A percentile compares a stretch with the other conserved stretches of the same genome.
Conservation (phyloP, 2,329 filamentous ascomycete genomes). For the Beauveria medogensis region DNA sequence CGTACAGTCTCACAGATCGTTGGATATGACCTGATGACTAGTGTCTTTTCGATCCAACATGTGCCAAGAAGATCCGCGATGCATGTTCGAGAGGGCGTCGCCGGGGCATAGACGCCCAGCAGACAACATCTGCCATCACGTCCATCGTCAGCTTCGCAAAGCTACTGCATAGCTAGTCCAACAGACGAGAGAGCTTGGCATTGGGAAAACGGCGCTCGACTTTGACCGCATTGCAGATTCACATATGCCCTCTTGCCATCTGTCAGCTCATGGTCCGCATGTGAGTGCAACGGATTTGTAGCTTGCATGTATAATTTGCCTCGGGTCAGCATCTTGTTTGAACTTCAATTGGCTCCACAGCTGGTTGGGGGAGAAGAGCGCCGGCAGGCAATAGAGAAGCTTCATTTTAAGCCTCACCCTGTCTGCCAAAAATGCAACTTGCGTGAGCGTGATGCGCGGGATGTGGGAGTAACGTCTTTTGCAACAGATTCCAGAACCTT, state of each 20-base stretch:
- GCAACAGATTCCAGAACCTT: not conserved
- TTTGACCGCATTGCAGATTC: not conserved
- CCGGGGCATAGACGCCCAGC: not conserved
- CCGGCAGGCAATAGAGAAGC: not conserved
- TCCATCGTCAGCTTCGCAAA: not conserved
- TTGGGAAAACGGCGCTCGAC: not conserved
- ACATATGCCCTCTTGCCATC: not conserved
- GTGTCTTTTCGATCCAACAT: not conserved
- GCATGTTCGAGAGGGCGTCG: not conserved
- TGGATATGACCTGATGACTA: not conserved
- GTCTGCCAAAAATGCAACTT: not conserved
- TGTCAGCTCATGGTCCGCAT: not conserved
- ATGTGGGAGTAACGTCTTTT: not conserved
- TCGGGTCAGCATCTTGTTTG: constrained; percentile 9
- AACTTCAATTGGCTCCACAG: not conserved
- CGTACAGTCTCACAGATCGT: not conserved
- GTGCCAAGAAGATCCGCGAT: not conserved
- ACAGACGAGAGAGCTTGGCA: not conserved
- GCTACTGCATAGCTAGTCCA: not conserved
- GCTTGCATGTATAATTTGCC: not conserved
- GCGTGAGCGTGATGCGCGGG: not conserved
- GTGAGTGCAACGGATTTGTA: not conserved
- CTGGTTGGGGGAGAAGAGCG: not conserved
- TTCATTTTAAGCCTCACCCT: not conserved
- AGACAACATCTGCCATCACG: not conserved